Evolutionary conservation across 75 land plant species (phyloP).

Genomic region (Sequoiadendron giganteum): DNA sequence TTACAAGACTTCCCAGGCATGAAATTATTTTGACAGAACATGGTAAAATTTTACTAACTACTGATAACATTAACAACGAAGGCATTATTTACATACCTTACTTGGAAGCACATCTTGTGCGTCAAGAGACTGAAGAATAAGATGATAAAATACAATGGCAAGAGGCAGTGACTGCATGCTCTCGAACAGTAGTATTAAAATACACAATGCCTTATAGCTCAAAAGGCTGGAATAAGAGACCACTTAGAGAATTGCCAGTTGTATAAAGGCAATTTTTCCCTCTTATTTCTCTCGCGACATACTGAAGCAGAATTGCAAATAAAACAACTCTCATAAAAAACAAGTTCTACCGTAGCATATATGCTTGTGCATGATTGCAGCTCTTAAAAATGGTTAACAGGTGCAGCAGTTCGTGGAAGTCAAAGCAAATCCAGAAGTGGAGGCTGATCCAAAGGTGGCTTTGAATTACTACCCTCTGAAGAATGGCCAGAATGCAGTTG

Average conservation of each 20-base stretch:
- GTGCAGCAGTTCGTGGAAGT: background rate
- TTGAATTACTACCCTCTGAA: constrained; percentile 32
- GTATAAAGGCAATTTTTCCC: constrained; percentile 6
- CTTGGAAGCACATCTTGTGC: background rate
- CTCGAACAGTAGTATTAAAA: background rate
- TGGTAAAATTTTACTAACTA: background rate
- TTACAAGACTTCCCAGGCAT: constrained; percentile 5
- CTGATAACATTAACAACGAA: background rate
- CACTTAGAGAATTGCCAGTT: background rate
- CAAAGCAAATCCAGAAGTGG: constrained; percentile 76
- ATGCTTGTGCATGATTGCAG: background rate
- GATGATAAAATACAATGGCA: constrained; percentile 10
- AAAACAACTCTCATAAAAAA: background rate
- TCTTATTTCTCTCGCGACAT: background rate
- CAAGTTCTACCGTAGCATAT: background rate
- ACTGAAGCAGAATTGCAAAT: background rate
- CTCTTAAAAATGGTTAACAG: background rate
- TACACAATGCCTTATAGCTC: background rate
- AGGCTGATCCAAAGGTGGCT: constrained; percentile 52
- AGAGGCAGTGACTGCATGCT: background rate
- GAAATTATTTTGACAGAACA: background rate
- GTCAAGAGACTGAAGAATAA: constrained; percentile 5
- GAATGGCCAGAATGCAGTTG: constrained; percentile 27
- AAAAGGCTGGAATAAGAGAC: background rate
- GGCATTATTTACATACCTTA: constrained; percentile 3